These are phyloP conservation scores for Elsinoe arachidis DNA, from an alignment of 2,329 filamentous ascomycete genomes.

Conservation along the genomic window DNA sequence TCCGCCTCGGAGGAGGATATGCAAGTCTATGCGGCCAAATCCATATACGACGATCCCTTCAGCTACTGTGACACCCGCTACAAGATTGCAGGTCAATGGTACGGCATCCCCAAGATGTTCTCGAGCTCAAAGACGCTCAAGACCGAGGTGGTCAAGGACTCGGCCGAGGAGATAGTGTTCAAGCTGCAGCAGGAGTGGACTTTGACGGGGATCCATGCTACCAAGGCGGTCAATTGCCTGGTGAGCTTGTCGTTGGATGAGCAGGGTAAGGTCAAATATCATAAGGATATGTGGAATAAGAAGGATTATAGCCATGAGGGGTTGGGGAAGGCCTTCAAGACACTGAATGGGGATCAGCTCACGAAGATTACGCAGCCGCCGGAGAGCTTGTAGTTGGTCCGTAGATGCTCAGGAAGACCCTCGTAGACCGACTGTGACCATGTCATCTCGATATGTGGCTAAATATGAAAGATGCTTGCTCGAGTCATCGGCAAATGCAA, in stretches of 20 bases:
- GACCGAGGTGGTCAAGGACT: slow-evolving; percentile 34
- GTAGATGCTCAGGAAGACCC: neutral
- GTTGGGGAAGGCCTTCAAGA: slow-evolving; percentile 41
- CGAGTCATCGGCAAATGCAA: slow-evolving; percentile 1
- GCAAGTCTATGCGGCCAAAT: slow-evolving; percentile 39
- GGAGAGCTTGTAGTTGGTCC: slow-evolving; percentile 9
- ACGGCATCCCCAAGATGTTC: slow-evolving; percentile 38
- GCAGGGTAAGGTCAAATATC: slow-evolving; percentile 36
- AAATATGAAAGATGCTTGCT: neutral
- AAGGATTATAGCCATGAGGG: slow-evolving; percentile 42
- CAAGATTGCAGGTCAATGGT: slow-evolving; percentile 46
- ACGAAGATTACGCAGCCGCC: slow-evolving; percentile 24
- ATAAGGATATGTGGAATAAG: slow-evolving; percentile 45
- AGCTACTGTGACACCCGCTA: slow-evolving; percentile 42
- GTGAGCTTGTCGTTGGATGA: slow-evolving; percentile 34
- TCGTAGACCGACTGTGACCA: neutral
- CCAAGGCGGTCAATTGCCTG: slow-evolving; percentile 34
- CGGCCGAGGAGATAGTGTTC: slow-evolving; percentile 35
- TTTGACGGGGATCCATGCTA: slow-evolving; percentile 30
- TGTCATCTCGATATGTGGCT: neutral
- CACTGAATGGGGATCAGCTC: slow-evolving; percentile 41
- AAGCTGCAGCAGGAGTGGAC: slow-evolving; percentile 43
- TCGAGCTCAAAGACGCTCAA: slow-evolving; percentile 32
- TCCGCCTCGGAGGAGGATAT: slow-evolving; percentile 42
- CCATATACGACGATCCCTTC: slow-evolving; percentile 42